phyloP scores from a whole-genome alignment of 2,329 filamentous ascomycete genomes.

The Alternaria gansuensis region DNA sequence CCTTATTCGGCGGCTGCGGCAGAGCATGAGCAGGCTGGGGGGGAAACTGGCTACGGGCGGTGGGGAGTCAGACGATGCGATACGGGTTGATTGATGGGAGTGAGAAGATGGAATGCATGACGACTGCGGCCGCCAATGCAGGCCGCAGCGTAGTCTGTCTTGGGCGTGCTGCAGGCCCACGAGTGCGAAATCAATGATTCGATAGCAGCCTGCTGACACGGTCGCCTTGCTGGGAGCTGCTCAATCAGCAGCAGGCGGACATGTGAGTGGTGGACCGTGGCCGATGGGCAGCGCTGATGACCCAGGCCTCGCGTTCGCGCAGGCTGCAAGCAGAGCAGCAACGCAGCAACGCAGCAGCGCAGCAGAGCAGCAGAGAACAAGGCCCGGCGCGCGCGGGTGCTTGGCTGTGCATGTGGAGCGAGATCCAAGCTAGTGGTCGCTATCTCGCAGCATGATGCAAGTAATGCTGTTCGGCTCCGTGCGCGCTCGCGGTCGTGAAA shows the following conservation, averaged over 20 bases:
- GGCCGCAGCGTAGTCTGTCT: slow-evolving; percentile 26
- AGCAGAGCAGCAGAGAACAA: slow-evolving; percentile 5
- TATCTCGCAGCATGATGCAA: slow-evolving; percentile 38
- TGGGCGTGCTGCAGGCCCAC: slow-evolving; percentile 37
- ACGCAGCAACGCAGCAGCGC: too few species aligned
- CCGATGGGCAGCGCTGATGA: slow-evolving; percentile 36
- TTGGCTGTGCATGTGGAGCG: slow-evolving; percentile 30
- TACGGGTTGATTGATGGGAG: slow-evolving; percentile 40
- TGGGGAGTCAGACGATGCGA: slow-evolving; percentile 50
- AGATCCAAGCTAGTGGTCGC: slow-evolving; percentile 35
- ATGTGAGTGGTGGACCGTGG: slow-evolving; percentile 36
- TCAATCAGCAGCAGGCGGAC: slow-evolving; percentile 43
- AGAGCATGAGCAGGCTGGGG: slow-evolving; percentile 39
- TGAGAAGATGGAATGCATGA: slow-evolving; percentile 47
- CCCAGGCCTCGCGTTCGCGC: slow-evolving; percentile 7
- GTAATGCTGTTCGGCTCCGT: slow-evolving; percentile 32
- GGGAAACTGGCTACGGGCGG: slow-evolving; percentile 21
- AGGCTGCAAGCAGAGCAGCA: slow-evolving; percentile 7
- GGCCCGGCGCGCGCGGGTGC: slow-evolving; percentile 24
- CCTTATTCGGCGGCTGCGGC: slow-evolving; percentile 50
- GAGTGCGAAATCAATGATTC: slow-evolving; percentile 40
- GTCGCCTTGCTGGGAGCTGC: slow-evolving; percentile 30
- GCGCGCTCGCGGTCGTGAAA: slow-evolving; percentile 17
- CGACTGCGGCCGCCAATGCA: slow-evolving; percentile 51
- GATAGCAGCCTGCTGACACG: slow-evolving; percentile 45